Evolutionary conservation across 1,284 basidiomycete species (phyloP).

Genomic region (Laetiporus sulphureus): DNA sequence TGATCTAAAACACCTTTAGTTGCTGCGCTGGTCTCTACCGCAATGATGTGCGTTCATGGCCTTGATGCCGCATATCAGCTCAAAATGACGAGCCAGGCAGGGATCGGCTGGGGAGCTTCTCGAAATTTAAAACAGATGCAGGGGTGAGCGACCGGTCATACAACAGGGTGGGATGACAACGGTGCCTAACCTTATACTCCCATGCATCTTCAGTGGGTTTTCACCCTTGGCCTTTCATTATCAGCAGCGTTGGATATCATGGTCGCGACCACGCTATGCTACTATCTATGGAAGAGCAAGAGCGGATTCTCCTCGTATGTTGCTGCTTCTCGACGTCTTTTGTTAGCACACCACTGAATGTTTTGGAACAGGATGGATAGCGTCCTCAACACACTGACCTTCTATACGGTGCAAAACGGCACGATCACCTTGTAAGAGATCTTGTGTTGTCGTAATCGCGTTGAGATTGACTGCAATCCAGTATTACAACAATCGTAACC

Average conservation of each 20-base stretch:
- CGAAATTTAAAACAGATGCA: slow-evolving; percentile 21
- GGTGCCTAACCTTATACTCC: slow-evolving; percentile 2
- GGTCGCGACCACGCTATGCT: slow-evolving; percentile 42
- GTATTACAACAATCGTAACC: slow-evolving; percentile 39
- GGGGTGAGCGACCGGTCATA: slow-evolving; percentile 24
- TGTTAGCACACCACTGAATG: too few species aligned
- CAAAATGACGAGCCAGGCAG: slow-evolving; percentile 4
- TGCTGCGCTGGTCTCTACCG: slow-evolving; percentile 25
- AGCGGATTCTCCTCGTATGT: slow-evolving; percentile 34
- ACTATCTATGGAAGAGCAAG: slow-evolving; percentile 36
- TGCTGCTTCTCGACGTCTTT: too few species aligned
- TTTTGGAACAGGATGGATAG: slow-evolving; percentile 35
- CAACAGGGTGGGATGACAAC: not conserved
- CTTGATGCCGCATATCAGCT: not conserved
- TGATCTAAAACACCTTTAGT: slow-evolving; percentile 8
- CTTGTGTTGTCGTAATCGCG: too few species aligned
- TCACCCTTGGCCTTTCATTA: slow-evolving; percentile 45
- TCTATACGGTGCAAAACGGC: slow-evolving; percentile 49
- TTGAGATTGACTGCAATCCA: too few species aligned
- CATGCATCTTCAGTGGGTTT: slow-evolving; percentile 38
- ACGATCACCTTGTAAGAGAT: slow-evolving; percentile 41
- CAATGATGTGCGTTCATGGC: slow-evolving; percentile 22
- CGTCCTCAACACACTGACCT: slow-evolving; percentile 39
- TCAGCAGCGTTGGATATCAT: slow-evolving; percentile 45
- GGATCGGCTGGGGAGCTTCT: slow-evolving; percentile 21